Base-by-base conservation (phyloP, 768 basidiomycete genomes). In the Rhodotorula taiwanensis region DNA sequence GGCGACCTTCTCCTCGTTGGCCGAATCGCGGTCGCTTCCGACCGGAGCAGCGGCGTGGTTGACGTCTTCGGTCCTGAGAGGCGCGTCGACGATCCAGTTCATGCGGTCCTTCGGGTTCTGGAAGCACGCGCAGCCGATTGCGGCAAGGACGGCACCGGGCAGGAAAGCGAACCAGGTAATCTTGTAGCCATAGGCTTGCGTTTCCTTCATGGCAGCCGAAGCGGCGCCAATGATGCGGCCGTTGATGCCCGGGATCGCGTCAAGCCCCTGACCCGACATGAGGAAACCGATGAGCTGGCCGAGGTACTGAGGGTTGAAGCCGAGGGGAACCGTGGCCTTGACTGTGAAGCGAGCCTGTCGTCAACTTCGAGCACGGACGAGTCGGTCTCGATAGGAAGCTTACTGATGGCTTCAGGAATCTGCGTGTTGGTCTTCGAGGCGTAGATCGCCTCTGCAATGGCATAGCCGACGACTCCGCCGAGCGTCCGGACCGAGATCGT, bases 111-210 rank as follows among this genome's bases (percentile, higher is more conserved):
- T 48, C 28, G 57, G 57, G 48, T 59, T 59, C 39, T 42, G n/a
- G 47, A 59, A 27, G 33, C 50, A 27, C 28, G 49, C 57, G 33
- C 33, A 59, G 7, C 48, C 48, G 15, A 60, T 11, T 11, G 59
- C 59, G 20, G 59, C 59, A 23, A 60, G 53, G 42, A 60, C n/a
- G 13, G 52, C n/a, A 10, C 59, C 59, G 5, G 59, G 59, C 1
- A 60, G 52, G 43, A 60, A 60, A 23, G 42, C 52, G 52, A 54
- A 54, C 59, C 59, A 60, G 41, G 33, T 34, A 21, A 60, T 60
- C 25, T 53, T 47, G 59, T 60, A 60, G 18, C 52, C 59, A 34
- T 52, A 42, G 2, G 51, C 52, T 43, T 60, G 25, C 7, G 44
- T 47, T 4, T 20, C 34, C 59, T 60, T 60, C 39, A 60, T 43